These are phyloP conservation scores for Venturia oleaginea DNA, from an alignment of 2,329 filamentous ascomycete genomes.

Conservation along the genomic window DNA sequence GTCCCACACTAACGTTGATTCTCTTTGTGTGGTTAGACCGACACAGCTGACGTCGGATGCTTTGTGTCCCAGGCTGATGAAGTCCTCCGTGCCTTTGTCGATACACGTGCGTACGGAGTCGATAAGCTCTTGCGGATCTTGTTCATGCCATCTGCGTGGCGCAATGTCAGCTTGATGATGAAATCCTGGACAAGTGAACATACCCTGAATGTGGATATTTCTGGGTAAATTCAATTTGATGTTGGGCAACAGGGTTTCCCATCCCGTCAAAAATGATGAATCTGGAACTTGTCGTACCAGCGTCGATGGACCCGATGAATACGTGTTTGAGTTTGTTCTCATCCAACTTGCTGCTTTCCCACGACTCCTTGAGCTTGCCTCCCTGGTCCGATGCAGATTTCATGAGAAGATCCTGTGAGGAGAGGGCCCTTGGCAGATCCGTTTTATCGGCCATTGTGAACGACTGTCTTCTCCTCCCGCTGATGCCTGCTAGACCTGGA, in stretches of 20 bases:
- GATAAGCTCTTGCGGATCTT: constrained; percentile 71
- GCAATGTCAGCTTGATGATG: constrained; percentile 11
- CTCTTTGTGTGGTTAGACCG: constrained; percentile 84
- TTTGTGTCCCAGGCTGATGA: constrained; percentile 59
- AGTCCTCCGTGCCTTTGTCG: constrained; percentile 62
- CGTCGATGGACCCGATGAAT: constrained; percentile 83
- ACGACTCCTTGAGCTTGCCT: not conserved
- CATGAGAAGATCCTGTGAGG: not conserved
- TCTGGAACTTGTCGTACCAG: constrained; percentile 80
- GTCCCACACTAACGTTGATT: constrained; percentile 83
- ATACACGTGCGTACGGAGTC: constrained; percentile 71
- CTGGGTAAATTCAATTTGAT: constrained; percentile 82
- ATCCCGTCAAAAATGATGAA: constrained; percentile 83
- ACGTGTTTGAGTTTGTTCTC: constrained; percentile 36
- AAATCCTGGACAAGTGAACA: constrained; percentile 26
- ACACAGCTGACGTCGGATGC: constrained; percentile 63
- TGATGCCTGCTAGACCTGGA: not conserved
- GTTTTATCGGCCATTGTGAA: not conserved
- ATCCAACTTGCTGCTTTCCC: not conserved
- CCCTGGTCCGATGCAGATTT: not conserved
- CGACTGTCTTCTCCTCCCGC: not conserved
- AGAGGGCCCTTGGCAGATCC: not conserved
- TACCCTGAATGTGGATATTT: constrained; percentile 79
- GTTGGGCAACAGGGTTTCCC: constrained; percentile 68
- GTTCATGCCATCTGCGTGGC: constrained; percentile 69